These are phyloP conservation scores for Psilocybe mexicana DNA, from an alignment of 1,284 basidiomycete genomes.

Conservation along the genomic window DNA sequence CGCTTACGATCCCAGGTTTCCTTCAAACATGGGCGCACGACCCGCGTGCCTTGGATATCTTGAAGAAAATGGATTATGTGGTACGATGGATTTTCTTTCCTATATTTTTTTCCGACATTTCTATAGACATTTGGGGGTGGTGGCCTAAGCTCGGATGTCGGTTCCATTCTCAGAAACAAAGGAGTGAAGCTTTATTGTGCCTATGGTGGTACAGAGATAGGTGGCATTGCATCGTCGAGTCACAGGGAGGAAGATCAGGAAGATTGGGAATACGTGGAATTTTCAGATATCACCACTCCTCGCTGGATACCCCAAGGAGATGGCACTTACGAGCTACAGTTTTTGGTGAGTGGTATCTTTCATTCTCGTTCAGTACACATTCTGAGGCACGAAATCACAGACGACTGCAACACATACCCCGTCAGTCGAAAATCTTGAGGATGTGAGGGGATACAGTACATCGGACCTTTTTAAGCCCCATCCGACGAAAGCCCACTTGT, in stretches of 20 bases:
- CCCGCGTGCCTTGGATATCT: constrained; percentile 20
- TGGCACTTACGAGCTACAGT: constrained; percentile 40
- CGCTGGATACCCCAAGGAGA: constrained; percentile 40
- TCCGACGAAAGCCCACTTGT: constrained; percentile 33
- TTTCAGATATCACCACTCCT: constrained; percentile 26
- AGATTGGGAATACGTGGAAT: constrained; percentile 30
- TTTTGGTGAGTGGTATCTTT: constrained; percentile 31
- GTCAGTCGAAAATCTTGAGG: constrained; percentile 26
- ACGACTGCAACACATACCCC: constrained; percentile 27
- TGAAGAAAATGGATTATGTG: constrained; percentile 23
- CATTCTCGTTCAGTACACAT: too few relatives aligned
- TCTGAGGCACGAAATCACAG: neutral
- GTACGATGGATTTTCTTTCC: constrained; percentile 14
- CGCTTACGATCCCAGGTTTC: constrained; percentile 28
- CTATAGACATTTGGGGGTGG: constrained; percentile 6
- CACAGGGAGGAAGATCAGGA: constrained; percentile 4
- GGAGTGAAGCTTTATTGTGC: constrained; percentile 8
- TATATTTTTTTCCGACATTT: neutral
- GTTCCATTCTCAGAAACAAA: constrained; percentile 3
- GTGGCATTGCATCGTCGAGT: constrained; percentile 3
- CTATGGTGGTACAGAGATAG: constrained; percentile 19
- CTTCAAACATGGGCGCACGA: constrained; percentile 27
- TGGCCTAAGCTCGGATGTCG: constrained; percentile 8
- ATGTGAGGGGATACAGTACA: constrained; percentile 33
- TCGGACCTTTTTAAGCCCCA: constrained; percentile 36